phyloP scores from a whole-genome alignment of 1,284 basidiomycete species.

The Rhodotorula glutinis region DNA sequence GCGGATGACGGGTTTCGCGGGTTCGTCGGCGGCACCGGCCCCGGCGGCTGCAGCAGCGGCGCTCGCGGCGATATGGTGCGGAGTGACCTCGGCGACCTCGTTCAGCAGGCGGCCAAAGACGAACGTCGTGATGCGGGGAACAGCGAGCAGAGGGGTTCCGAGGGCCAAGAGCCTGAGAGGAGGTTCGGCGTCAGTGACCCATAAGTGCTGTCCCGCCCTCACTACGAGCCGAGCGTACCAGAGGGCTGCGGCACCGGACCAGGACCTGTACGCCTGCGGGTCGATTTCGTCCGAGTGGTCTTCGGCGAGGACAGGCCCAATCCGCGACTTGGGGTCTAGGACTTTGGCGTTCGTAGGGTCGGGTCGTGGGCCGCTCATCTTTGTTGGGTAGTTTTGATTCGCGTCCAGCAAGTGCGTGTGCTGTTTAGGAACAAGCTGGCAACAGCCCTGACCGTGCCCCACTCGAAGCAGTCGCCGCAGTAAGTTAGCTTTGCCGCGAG shows the following conservation, averaged over 20 bases:
- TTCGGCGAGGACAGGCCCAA: slow-evolving; percentile 8
- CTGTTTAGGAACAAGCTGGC: too few relatives aligned
- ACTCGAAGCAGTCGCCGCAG: too few relatives aligned
- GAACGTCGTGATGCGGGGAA: slow-evolving; percentile 32
- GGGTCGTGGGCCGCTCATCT: neutral
- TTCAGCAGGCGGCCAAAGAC: slow-evolving; percentile 29
- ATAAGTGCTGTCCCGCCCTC: too few relatives aligned
- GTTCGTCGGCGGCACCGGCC: neutral
- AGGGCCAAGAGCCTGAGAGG: slow-evolving; percentile 16
- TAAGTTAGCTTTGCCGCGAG: too few relatives aligned
- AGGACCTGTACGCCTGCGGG: slow-evolving; percentile 6
- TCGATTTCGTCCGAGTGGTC: slow-evolving; percentile 15
- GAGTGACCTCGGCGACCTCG: slow-evolving; percentile 19
- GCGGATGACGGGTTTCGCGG: slow-evolving; percentile 1
- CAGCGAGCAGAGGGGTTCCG: slow-evolving; percentile 22
- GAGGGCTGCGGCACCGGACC: slow-evolving; percentile 10
- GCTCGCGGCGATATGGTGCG: slow-evolving; percentile 1
- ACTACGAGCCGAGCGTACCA: slow-evolving; percentile 8
- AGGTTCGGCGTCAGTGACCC: neutral
- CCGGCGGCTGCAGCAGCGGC: neutral
- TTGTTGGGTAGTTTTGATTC: neutral
- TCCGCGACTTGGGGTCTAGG: slow-evolving; percentile 8
- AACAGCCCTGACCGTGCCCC: too few relatives aligned
- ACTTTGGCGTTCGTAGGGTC: slow-evolving; percentile 46
- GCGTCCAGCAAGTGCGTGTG: too few relatives aligned